Conservation (phyloP, 2,329 filamentous ascomycete species). For the Colletotrichum trifolii region DNA sequence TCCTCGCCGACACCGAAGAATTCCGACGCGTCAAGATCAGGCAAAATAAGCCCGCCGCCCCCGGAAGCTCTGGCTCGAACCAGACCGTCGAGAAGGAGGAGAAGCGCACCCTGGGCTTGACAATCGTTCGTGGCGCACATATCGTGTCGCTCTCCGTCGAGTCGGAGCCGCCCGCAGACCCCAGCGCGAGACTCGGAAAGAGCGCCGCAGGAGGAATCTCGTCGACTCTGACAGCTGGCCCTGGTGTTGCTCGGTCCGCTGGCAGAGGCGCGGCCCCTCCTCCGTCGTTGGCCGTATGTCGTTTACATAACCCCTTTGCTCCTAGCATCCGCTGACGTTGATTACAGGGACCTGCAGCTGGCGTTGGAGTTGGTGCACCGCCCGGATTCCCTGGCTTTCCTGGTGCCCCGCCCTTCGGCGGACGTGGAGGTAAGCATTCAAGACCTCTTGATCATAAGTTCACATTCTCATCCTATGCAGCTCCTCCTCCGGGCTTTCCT, state of each 20-base stretch:
- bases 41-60: constrained; percentile 76
- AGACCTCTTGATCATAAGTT: constrained; percentile 15
- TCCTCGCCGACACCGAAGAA: constrained; percentile 98
- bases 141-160: constrained; percentile 96
- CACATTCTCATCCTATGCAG: constrained; percentile 49
- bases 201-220: constrained; percentile 75
- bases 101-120: constrained; percentile 95
- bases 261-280: constrained; percentile 79
- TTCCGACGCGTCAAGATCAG: constrained; percentile 92
- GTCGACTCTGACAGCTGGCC: constrained; percentile 81
- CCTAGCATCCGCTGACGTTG: neutral
- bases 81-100: constrained; percentile 90
- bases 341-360: constrained; percentile 79
- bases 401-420: constrained; percentile 60
- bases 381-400: constrained; percentile 66
- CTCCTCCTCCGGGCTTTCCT: constrained; percentile 62
- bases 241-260: constrained; percentile 90
- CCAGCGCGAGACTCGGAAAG: constrained; percentile 87
- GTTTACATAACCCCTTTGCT: neutral
- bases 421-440: constrained; percentile 64
- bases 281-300: constrained; percentile 80
- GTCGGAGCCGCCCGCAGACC: constrained; percentile 93
- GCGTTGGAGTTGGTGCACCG: constrained; percentile 79
- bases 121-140: constrained; percentile 92
- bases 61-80: constrained; percentile 68